Evolutionary conservation across 1,139 yeast species (phyloP).

Genomic region (Geotrichum macrosporum): DNA sequence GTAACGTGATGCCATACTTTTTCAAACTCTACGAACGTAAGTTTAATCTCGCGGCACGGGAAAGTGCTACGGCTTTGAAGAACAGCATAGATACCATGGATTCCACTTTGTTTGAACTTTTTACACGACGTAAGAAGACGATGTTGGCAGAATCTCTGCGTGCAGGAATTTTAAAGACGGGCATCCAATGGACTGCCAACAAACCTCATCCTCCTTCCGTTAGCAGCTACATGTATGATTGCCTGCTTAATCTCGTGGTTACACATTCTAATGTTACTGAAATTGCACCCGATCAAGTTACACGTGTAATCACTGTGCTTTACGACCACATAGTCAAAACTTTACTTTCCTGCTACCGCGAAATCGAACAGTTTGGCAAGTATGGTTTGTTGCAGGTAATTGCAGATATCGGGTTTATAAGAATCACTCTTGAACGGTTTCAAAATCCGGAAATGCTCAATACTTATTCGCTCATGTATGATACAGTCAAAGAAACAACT

Average conservation of each 20-base stretch:
- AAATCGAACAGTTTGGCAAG: slow-evolving; percentile 38
- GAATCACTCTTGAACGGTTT: slow-evolving; percentile 35
- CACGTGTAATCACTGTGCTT: slow-evolving; percentile 45
- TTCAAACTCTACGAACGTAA: slow-evolving; percentile 46
- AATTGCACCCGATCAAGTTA: slow-evolving; percentile 46
- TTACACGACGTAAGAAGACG: slow-evolving; percentile 48
- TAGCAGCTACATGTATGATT: slow-evolving; percentile 48
- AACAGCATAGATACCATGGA: slow-evolving; percentile 48
- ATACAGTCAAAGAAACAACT: slow-evolving; percentile 31
- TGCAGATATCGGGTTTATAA: slow-evolving; percentile 41
- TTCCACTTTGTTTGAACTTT: slow-evolving; percentile 48
- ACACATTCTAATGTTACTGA: slow-evolving; percentile 51
- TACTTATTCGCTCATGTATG: slow-evolving; percentile 33
- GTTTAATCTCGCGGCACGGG: slow-evolving; percentile 44
- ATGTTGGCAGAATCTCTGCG: slow-evolving; percentile 47
- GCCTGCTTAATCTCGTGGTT: slow-evolving; percentile 49
- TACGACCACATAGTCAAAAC: slow-evolving; percentile 45
- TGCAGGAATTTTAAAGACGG: slow-evolving; percentile 43
- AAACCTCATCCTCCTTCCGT: slow-evolving; percentile 36
- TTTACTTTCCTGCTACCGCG: slow-evolving; percentile 45
- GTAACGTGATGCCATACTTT: slow-evolving; percentile 46
- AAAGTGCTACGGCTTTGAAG: slow-evolving; percentile 43
- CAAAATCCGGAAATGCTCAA: slow-evolving; percentile 34
- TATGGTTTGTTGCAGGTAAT: slow-evolving; percentile 41
- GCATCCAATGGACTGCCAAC: slow-evolving; percentile 45